Evolutionary conservation across 1,284 basidiomycete genomes (phyloP), one percentile per base, ranked within the genome.

Genomic region (Marasmius oreades): DNA sequence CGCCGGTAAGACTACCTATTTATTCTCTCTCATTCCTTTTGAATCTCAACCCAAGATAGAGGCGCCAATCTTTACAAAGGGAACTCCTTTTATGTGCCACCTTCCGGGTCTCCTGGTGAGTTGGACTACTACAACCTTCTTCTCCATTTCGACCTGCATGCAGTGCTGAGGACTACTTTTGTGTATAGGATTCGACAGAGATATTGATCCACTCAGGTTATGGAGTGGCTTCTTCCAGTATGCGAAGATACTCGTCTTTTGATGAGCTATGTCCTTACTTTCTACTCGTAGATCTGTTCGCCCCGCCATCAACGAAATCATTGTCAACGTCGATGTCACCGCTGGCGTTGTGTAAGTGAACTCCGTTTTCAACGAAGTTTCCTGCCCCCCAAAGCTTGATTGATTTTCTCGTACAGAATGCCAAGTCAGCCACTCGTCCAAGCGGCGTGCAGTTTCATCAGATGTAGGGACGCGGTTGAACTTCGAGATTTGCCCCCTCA

Each of bases 311-410:
- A 66, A 67, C 18, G 59, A 65, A 20, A 62, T 77, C 31, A 58
- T 77, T 8, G 64, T 77, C 55, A 77, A 77, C 50, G 69, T 77
- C 14, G 75, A 78, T 54, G 67, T 72, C 3, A 70, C 72, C 1
- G 67, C 73, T 16, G 76, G 75, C 31, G 67, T 72, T 5, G 64
- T 77, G 73, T 73, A 61, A 51, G 69, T 61, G 36, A 33, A 18
- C 34, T 39, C 42, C 18, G 5, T 31, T 24, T 5, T 26, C 39
- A 12, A n/a, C n/a, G n/a, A n/a, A n/a, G n/a, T n/a, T 31, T 31
- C 28, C 10, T 31, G 10, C 28, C 28, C 5, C 20, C 7, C 16
- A 37, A 4, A 16, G 20, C 22, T 14, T 11, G 1, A 22, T 28
- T 14, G 12, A 14, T 36, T 11, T 5, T 31, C n/a, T 11, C 12